Base-by-base conservation (phyloP, 805 yeast genomes). In the Suhomyces pyralidae region DNA sequence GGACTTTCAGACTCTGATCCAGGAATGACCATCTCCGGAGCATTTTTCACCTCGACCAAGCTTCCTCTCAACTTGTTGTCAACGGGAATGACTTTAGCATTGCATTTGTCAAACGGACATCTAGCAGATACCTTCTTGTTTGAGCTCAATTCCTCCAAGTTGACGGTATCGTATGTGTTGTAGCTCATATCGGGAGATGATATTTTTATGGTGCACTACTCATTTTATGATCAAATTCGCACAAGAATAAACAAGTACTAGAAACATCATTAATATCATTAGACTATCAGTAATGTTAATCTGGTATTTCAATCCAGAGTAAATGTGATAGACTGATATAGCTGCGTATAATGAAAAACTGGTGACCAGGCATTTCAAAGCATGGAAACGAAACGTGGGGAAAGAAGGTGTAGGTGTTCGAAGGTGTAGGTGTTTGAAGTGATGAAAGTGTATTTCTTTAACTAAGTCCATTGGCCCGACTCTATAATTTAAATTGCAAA, bases 11-110 rank as follows among this genome's bases (percentile, higher is more conserved):
- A 20, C 20, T 20, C 58, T 8, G 45, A 46, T 0, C 51, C 44
- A 3, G 46, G 17, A 1, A 49, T 57, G 9, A 67, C 60, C 72
- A 71, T 68, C 36, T 56, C 48, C 0, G 78, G 77, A 2, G 73
- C 59, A 4, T 45, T 22, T 1, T 49, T 53, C 3, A 72, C 55
- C 3, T 28, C 22, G 6, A 54, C 45, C 34, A 45, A 22, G 3
- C 56, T 48, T 1, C 54, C 19, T 7, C 25, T 36, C 20, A 60
- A 45, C n/a, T 46, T 48, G 10, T 60, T 47, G n/a, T 45, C 47
- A 15, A 63, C 56, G 14, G 55, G 57, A 10, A 70, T 66, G 25
- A 69, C 61, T 48, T 61, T 48, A 7, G 66, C 55, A 42, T 59
- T 58, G 49, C 68, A 64, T 40, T 56, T 42, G 22, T 55, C 40